Base-by-base conservation (phyloP, 2,329 filamentous ascomycete genomes). In the Sclerotinia minor region DNA sequence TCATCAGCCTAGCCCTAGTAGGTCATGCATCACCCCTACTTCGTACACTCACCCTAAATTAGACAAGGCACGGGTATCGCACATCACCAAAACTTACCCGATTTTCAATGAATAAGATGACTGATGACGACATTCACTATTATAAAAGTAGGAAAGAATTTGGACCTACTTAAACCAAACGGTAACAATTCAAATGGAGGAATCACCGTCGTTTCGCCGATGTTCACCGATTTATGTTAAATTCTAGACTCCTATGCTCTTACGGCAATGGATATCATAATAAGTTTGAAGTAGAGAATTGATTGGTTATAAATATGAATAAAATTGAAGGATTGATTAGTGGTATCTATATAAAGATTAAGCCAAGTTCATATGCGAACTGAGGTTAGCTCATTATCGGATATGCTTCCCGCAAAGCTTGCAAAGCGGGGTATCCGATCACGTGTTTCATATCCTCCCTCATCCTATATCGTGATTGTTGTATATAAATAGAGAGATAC, bases 361-460 rank as follows among this genome's bases (percentile, higher is more conserved):
- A 7, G 21, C 24, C 24, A 2, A 9, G 6, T 29, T 17, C 1
- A 11, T 45, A 21, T 26, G 7, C 58, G 29, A 49, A 35, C 35
- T 35, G 7, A 9, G 35, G 35, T 35, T 35, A 35, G n/a, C 29
- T 61, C 50, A 38, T 5, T n/a, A 61, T 50, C n/a, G 44, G n/a
- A 24, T 50, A 26, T 17, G 15, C 29, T n/a, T 29, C 13, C 29
- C 29, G 38, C 38, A 38, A 11, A n/a, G n/a, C n/a, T n/a, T n/a
- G n/a, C n/a, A n/a, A 41, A 50, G 59, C 29, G 59, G 59, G 59
- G 59, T 50, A 61, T 9, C 44, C 13, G 17, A 29, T 9, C 45
- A 38, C 45, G 45, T 61, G n/a, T 24, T 50, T 8, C 19, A 21
- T 24, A 38, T n/a, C 5, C 3, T 60, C 11, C 15, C 26, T 61